Conservation (phyloP, 2,329 filamentous ascomycete genomes). For the Sordariomycetes sp. region DNA sequence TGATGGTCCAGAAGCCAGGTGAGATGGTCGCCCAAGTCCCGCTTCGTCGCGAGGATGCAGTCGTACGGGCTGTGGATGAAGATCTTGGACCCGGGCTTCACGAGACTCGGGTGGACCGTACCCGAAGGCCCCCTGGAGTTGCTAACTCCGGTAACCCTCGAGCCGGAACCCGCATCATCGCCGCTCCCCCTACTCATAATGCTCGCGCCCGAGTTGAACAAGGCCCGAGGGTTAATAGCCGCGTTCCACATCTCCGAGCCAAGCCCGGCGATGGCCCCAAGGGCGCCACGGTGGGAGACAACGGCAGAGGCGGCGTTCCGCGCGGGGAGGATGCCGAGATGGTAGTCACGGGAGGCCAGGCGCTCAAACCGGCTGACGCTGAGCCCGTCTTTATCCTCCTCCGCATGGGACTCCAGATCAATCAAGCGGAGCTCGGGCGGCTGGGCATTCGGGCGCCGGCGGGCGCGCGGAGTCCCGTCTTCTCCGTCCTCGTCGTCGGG, state of each 20-base stretch:
- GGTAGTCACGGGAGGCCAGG: slow-evolving; percentile 82
- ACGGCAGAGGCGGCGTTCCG: slow-evolving; percentile 53
- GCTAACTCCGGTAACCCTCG: slow-evolving; percentile 25
- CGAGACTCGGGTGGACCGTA: slow-evolving; percentile 40
- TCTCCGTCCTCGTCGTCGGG: slow-evolving; percentile 54
- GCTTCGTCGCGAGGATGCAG: slow-evolving; percentile 82
- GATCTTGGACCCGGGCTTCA: slow-evolving; percentile 55
- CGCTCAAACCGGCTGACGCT: slow-evolving; percentile 79
- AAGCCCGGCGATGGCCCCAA: slow-evolving; percentile 65
- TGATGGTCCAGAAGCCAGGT: slow-evolving; percentile 75
- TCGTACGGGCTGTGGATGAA: slow-evolving; percentile 97
- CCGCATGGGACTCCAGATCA: slow-evolving; percentile 76
- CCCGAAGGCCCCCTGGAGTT: slow-evolving; percentile 16
- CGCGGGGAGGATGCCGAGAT: slow-evolving; percentile 74
- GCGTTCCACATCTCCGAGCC: slow-evolving; percentile 81
- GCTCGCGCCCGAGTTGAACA: slow-evolving; percentile 82
- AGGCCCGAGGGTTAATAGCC: slow-evolving; percentile 72
- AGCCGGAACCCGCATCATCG: slow-evolving; percentile 41
- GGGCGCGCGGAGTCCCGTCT: slow-evolving; percentile 23
- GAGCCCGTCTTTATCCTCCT: slow-evolving; percentile 78
- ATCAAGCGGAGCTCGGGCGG: slow-evolving; percentile 87
- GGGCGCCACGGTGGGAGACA: slow-evolving; percentile 51
- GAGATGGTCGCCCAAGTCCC: slow-evolving; percentile 78
- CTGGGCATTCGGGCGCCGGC: slow-evolving; percentile 65
- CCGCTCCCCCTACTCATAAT: slow-evolving; percentile 52